Base-by-base conservation (phyloP, 441 rosid species). In the Populus hybrid region DNA sequence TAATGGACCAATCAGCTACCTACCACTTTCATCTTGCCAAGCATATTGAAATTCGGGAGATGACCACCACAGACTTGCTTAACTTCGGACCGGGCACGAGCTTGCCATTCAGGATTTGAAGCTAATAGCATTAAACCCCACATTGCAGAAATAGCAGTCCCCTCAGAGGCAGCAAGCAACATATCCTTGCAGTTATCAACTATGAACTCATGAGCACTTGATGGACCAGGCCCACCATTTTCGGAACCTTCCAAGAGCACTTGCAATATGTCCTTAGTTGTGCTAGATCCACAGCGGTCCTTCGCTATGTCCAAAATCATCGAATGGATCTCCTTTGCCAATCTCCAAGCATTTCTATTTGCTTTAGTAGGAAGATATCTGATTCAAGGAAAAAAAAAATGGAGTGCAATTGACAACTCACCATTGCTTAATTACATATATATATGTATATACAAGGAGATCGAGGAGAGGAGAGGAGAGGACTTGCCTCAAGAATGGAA, bases 151-250 rank as follows among this genome's bases (percentile, higher is more conserved):
- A 80, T 64, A 26, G 79, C 81, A 10, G 71, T 78, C n/a, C 42
- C 77, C 71, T 84, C 87, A 24, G 26, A 42, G 26, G 72, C 81
- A 24, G 77, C 75, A 2, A 80, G 67, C 65, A 69, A 78, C 28
- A 81, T 71, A 67, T 80, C 72, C 68, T 80, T 82, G 74, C 81
- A 81, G 73, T 81, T 81, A 78, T 85, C 83, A 29, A 75, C 83
- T 23, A 81, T 33, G 68, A 83, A 78, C 65, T 69, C 29, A 21
- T 76, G 78, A 6, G 64, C 20, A n/a, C 72, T 21, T 16, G 69
- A 74, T 35, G 36, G 7, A 23, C 78, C 33, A 24, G 69, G 53
- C 64, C 59, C 24, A 10, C 68, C 53, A 2, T 9, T 23, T 16
- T 64, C 35, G 26, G 82, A 38, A 79, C 64, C 67, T 29, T 64